phyloP scores from a whole-genome alignment of 768 basidiomycete species.

The Lentinula guzmanii region DNA sequence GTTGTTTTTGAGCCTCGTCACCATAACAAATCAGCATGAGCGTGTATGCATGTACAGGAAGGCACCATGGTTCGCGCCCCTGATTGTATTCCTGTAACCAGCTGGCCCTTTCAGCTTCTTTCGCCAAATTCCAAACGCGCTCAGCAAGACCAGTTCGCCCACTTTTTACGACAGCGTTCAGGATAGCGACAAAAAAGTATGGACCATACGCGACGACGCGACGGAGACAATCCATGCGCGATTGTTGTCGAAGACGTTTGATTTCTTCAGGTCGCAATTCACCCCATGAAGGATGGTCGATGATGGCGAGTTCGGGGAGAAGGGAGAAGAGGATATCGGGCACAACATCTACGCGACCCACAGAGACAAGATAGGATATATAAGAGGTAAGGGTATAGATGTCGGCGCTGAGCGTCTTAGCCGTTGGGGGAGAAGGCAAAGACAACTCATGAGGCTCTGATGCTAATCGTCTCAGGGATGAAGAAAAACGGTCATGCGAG shows the following conservation, averaged over 20 bases:
- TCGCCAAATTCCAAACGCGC: constrained; percentile 58
- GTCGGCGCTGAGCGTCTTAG: constrained; percentile 22
- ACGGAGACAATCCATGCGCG: constrained; percentile 20
- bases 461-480: constrained; percentile 1
- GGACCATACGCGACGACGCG: constrained; percentile 53
- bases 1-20: constrained; percentile 24
- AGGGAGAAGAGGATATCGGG: constrained; percentile 42
- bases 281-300: constrained; percentile 34
- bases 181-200: constrained; percentile 47
- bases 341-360: constrained; percentile 39
- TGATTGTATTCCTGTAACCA: constrained; percentile 26
- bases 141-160: constrained; percentile 51
- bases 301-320: constrained; percentile 44
- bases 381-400: constrained; percentile 44
- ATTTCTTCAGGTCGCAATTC: constrained; percentile 11
- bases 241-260: constrained; percentile 14
- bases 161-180: constrained; percentile 56
- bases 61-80: constrained; percentile 46
- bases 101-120: constrained; percentile 52
- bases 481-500: not conserved
- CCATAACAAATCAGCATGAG: constrained; percentile 62
- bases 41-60: constrained; percentile 66
- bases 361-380: constrained; percentile 45
- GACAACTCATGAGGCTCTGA: constrained; percentile 6
- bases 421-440: not conserved